These are phyloP conservation scores for Albugo laibachii DNA, from an alignment of 352 stramenopile genomes.

Conservation along the genomic window DNA sequence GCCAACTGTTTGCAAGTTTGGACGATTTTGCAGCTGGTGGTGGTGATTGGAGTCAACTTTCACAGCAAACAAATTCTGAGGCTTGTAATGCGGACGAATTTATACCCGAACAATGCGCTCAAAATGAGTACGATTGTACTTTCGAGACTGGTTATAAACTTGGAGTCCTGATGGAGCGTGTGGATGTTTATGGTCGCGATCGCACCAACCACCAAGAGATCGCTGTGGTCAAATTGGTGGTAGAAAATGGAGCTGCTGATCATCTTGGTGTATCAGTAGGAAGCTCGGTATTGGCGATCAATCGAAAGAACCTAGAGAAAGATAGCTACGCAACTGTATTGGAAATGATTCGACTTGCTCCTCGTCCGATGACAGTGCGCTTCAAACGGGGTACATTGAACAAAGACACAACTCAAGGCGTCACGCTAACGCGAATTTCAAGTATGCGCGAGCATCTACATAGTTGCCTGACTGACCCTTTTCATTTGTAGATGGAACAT, in stretches of 20 bases:
- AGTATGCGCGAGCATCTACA: slow-evolving; percentile 15
- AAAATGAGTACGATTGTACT: slow-evolving; percentile 51
- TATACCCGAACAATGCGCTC: slow-evolving; percentile 13
- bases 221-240: slow-evolving; percentile 60
- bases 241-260: slow-evolving; percentile 56
- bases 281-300: slow-evolving; percentile 58
- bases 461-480: slow-evolving; percentile 3
- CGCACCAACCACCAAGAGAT: slow-evolving; percentile 36
- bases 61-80: not conserved
- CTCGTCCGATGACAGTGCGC: slow-evolving; percentile 49
- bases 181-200: slow-evolving; percentile 34
- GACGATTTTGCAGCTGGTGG: slow-evolving; percentile 17
- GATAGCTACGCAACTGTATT: slow-evolving; percentile 45
- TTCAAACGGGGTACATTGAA: slow-evolving; percentile 40
- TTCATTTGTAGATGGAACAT: slow-evolving; percentile 40
- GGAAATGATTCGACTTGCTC: slow-evolving; percentile 54
- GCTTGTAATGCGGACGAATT: slow-evolving; percentile 8
- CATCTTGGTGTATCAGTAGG: slow-evolving; percentile 37
- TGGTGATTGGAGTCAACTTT: not conserved
- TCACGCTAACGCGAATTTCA: slow-evolving; percentile 57
- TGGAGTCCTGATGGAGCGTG: slow-evolving; percentile 64
- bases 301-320: slow-evolving; percentile 23
- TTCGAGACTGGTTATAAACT: slow-evolving; percentile 61
- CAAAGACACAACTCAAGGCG: slow-evolving; percentile 52
- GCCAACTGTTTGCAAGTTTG: slow-evolving; percentile 34